Percentiles rank a stretch among this genome's conserved stretches.
Conservation (phyloP, 2,329 filamentous ascomycete species). For the Sclerotinia glacialis region DNA sequence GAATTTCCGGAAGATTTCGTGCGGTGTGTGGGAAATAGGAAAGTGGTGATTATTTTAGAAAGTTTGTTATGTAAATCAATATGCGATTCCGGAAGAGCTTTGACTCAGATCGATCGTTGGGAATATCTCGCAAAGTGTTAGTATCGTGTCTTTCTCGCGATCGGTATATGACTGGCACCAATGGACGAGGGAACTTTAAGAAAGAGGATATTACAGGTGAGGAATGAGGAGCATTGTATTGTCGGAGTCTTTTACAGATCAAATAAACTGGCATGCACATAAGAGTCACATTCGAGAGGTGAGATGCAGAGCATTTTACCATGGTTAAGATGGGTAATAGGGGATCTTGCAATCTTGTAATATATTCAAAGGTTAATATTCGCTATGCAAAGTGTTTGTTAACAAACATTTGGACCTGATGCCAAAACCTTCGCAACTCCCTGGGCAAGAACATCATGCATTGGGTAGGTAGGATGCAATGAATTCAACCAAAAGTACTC, state of each 20-base stretch:
- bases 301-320: not conserved
- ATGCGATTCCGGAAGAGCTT: not conserved
- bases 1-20: constrained; percentile 6
- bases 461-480: constrained; percentile 61
- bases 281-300: not conserved
- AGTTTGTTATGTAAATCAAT: not conserved
- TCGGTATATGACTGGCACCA: not conserved
- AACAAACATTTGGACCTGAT: constrained; percentile 44
- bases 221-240: not conserved
- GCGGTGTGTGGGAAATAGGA: not conserved
- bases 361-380: not conserved
- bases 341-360: not conserved
- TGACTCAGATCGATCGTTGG: not conserved
- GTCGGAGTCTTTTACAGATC: not conserved
- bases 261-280: not conserved
- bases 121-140: not conserved
- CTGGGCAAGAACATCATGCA: constrained; percentile 58
- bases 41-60: not conserved
- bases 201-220: not conserved
- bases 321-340: not conserved
- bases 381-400: not conserved
- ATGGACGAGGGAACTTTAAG: not conserved
- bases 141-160: not conserved
- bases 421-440: constrained; percentile 44
- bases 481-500: constrained; percentile 64